A percentile compares a stretch with the other conserved stretches of the same genome.
These are phyloP conservation scores for Wickerhamomyces silvicola DNA, from an alignment of 805 yeast species.

Conservation along the genomic window DNA sequence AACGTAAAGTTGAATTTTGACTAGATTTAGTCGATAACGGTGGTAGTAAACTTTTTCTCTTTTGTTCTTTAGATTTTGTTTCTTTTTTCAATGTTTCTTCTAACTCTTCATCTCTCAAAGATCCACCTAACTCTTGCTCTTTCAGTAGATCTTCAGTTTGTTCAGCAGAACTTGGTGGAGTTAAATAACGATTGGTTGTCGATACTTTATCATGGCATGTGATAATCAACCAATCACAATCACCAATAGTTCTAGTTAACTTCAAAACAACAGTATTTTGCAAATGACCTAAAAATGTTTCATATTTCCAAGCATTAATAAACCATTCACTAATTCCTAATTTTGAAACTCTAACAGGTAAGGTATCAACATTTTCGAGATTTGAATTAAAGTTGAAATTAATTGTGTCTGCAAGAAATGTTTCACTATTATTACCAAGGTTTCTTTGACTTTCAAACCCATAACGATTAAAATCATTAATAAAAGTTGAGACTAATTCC, in stretches of 20 bases:
- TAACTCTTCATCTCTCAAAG: slow-evolving; percentile 7
- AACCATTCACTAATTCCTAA: slow-evolving; percentile 33
- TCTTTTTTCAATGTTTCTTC: slow-evolving; percentile 2
- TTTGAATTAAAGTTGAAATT: slow-evolving; percentile 24
- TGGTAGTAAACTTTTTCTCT: slow-evolving; percentile 7
- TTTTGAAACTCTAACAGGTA: slow-evolving; percentile 30
- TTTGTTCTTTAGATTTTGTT: background rate
- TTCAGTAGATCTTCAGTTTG: slow-evolving; percentile 14
- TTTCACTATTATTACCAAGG: slow-evolving; percentile 14
- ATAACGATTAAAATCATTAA: slow-evolving; percentile 20
- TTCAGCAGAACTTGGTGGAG: slow-evolving; percentile 19
- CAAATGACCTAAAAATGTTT: slow-evolving; percentile 28
- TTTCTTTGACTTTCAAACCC: slow-evolving; percentile 19
- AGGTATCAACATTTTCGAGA: slow-evolving; percentile 15
- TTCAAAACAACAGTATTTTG: slow-evolving; percentile 30
- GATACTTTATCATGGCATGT: slow-evolving; percentile 27
- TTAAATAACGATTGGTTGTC: slow-evolving; percentile 20
- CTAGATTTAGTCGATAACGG: slow-evolving; percentile 2
- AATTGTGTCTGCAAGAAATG: slow-evolving; percentile 23
- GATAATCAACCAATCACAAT: slow-evolving; percentile 33
- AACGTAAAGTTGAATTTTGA: too few relatives aligned
- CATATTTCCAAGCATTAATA: slow-evolving; percentile 34
- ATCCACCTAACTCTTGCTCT: slow-evolving; percentile 11
- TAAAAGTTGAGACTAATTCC: slow-evolving; percentile 20
- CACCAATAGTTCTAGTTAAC: slow-evolving; percentile 30